Conservation (phyloP, 2,329 filamentous ascomycete genomes). For the Aspergillus pseudoterreus region DNA sequence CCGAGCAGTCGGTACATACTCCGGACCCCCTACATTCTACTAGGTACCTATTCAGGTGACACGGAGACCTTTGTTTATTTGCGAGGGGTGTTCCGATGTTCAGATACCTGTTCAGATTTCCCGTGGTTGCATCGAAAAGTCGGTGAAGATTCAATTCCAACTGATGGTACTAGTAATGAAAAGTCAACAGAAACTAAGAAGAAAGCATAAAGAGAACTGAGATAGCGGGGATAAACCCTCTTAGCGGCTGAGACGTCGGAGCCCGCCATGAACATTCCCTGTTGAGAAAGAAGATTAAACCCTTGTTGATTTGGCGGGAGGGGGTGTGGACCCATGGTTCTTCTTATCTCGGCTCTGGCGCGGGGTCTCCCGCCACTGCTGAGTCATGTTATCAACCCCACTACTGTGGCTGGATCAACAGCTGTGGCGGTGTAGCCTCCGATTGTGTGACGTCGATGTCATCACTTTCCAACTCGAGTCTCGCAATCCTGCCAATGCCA, state of each 20-base stretch:
- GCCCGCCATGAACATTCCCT: background rate
- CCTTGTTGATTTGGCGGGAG: conserved; percentile 4
- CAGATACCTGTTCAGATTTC: background rate
- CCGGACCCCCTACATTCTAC: background rate
- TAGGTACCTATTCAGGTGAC: background rate
- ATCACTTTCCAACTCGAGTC: background rate
- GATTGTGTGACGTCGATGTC: conserved; percentile 8
- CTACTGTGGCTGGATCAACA: background rate
- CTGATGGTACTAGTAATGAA: background rate
- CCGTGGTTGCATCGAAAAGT: background rate
- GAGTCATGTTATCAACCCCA: background rate
- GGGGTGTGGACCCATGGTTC: conserved; percentile 9
- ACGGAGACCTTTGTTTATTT: background rate
- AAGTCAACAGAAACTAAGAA: no score
- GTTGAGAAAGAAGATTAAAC: conserved; percentile 7
- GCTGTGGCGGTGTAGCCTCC: conserved; percentile 4
- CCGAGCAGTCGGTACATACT: conserved; percentile 2
- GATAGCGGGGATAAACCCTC: no score
- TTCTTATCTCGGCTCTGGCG: conserved; percentile 7
- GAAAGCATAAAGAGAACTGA: no score
- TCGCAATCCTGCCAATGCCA: background rate
- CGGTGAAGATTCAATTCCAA: background rate
- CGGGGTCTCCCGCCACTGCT: background rate
- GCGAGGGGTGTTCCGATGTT: background rate
- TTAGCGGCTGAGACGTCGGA: no score